These are phyloP conservation scores for Globisporangium orthogonon DNA, from an alignment of 352 stramenopile genomes.

Conservation along the genomic window DNA sequence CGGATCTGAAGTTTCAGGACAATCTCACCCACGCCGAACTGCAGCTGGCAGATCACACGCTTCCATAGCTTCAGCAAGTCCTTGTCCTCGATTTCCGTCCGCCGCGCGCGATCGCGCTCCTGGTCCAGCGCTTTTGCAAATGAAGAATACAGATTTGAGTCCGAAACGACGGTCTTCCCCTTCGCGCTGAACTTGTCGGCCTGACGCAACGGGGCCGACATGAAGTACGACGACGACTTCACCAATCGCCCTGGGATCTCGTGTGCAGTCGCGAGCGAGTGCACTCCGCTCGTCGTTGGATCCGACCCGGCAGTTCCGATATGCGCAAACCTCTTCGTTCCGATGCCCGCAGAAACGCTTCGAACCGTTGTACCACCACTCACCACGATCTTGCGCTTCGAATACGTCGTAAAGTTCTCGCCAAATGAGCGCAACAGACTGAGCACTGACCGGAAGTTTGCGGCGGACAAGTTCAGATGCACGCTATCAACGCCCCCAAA, in stretches of 20 bases:
- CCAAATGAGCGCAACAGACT: slow-evolving; percentile 61
- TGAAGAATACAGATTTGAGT: slow-evolving; percentile 28
- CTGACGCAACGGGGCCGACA: slow-evolving; percentile 8
- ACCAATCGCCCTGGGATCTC: slow-evolving; percentile 15
- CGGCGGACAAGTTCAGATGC: slow-evolving; percentile 60
- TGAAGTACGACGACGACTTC: slow-evolving; percentile 19
- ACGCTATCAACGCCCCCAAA: slow-evolving; percentile 65
- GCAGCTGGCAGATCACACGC: slow-evolving; percentile 49
- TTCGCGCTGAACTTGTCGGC: slow-evolving; percentile 5
- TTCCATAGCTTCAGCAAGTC: slow-evolving; percentile 79
- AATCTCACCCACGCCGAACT: slow-evolving; percentile 52
- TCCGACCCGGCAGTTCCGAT: background rate
- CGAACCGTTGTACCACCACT: background rate
- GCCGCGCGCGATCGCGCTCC: slow-evolving; percentile 22
- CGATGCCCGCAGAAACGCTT: background rate
- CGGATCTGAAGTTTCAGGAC: slow-evolving; percentile 47
- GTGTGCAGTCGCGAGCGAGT: slow-evolving; percentile 5
- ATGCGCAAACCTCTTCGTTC: background rate
- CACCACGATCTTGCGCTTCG: slow-evolving; percentile 22
- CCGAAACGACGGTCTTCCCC: slow-evolving; percentile 12
- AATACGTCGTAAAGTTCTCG: slow-evolving; percentile 51
- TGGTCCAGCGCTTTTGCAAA: slow-evolving; percentile 32
- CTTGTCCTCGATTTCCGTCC: slow-evolving; percentile 59
- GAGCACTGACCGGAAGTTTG: slow-evolving; percentile 53
- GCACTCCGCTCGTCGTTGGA: slow-evolving; percentile 6